Evolutionary conservation across 2,329 filamentous ascomycete genomes (phyloP).

Genomic region (Teratosphaeria destructans): DNA sequence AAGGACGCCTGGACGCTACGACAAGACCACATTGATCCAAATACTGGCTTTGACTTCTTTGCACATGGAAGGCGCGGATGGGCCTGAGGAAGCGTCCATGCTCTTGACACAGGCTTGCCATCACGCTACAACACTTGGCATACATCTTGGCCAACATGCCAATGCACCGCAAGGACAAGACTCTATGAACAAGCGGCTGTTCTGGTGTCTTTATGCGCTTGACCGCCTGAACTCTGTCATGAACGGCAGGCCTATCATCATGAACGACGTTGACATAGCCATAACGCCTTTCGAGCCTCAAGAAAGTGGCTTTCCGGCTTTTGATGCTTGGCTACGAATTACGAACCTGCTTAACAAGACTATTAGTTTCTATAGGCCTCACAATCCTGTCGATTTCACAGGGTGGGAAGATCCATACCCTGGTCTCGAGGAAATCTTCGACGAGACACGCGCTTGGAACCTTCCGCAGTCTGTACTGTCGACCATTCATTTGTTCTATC

Average conservation of each 20-base stretch:
- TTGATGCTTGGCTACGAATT: slow-evolving; percentile 38
- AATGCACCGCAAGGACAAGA: slow-evolving; percentile 10
- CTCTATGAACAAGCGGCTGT: slow-evolving; percentile 33
- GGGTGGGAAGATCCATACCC: slow-evolving; percentile 40
- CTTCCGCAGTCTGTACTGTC: slow-evolving; percentile 29
- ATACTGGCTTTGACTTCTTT: slow-evolving; percentile 37
- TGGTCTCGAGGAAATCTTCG: slow-evolving; percentile 36
- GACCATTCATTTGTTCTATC: slow-evolving; percentile 46
- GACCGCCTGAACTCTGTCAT: slow-evolving; percentile 39
- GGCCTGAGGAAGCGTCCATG: slow-evolving; percentile 37
- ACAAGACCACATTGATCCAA: slow-evolving; percentile 38
- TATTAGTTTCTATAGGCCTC: slow-evolving; percentile 38
- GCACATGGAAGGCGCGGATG: slow-evolving; percentile 38
- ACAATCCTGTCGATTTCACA: slow-evolving; percentile 29
- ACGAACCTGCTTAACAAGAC: slow-evolving; percentile 37
- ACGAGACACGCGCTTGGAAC: slow-evolving; percentile 27
- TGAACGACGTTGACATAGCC: slow-evolving; percentile 39
- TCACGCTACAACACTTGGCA: slow-evolving; percentile 39
- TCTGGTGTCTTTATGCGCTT: slow-evolving; percentile 41
- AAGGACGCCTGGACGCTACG: slow-evolving; percentile 32
- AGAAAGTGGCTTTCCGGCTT: slow-evolving; percentile 36
- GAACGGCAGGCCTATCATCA: slow-evolving; percentile 37
- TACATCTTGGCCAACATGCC: slow-evolving; percentile 31
- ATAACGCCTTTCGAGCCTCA: slow-evolving; percentile 32
- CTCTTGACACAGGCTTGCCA: slow-evolving; percentile 39